phyloP scores from a whole-genome alignment of 2,329 filamentous ascomycete genomes.

The Xylariaceae sp. region DNA sequence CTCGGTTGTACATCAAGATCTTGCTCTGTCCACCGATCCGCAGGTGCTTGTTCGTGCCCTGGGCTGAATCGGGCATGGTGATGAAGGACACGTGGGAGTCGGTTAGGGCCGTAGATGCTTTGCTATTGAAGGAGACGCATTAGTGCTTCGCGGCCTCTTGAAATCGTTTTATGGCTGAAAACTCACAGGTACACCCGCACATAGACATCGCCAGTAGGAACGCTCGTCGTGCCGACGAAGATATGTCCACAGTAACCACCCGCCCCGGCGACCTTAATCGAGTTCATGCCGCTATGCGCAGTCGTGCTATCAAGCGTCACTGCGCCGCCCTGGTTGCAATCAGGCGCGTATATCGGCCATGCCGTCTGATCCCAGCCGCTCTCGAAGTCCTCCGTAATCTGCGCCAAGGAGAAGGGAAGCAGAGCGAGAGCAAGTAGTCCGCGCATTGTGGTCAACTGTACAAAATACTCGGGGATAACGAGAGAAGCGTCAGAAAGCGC shows the following conservation, averaged over 20 bases:
- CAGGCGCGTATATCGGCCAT: slow-evolving; percentile 56
- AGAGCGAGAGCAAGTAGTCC: slow-evolving; percentile 37
- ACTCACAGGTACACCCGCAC: slow-evolving; percentile 54
- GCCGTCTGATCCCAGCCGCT: slow-evolving; percentile 52
- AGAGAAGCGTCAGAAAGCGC: too few species aligned
- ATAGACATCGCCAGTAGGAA: slow-evolving; percentile 55
- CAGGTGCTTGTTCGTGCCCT: slow-evolving; percentile 54
- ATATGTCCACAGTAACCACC: slow-evolving; percentile 57
- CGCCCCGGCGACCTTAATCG: slow-evolving; percentile 48
- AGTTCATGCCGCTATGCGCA: slow-evolving; percentile 54
- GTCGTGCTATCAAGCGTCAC: slow-evolving; percentile 54
- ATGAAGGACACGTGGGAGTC: slow-evolving; percentile 60
- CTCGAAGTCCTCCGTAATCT: slow-evolving; percentile 55
- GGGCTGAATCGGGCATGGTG: slow-evolving; percentile 57
- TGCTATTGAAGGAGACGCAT: slow-evolving; percentile 36
- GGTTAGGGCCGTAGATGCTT: slow-evolving; percentile 54
- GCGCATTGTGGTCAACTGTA: too few species aligned
- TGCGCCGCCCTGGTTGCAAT: slow-evolving; percentile 57
- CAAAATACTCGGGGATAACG: too few species aligned
- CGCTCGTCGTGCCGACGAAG: slow-evolving; percentile 55
- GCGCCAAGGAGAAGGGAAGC: slow-evolving; percentile 46
- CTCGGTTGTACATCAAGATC: slow-evolving; percentile 63
- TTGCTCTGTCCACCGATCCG: slow-evolving; percentile 58
- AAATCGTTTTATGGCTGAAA: slow-evolving; percentile 9
- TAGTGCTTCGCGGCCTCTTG: background rate